Evolutionary conservation across 441 rosid species (phyloP), one percentile per base, ranked within the genome.

Genomic region (Mallotus repandus): DNA sequence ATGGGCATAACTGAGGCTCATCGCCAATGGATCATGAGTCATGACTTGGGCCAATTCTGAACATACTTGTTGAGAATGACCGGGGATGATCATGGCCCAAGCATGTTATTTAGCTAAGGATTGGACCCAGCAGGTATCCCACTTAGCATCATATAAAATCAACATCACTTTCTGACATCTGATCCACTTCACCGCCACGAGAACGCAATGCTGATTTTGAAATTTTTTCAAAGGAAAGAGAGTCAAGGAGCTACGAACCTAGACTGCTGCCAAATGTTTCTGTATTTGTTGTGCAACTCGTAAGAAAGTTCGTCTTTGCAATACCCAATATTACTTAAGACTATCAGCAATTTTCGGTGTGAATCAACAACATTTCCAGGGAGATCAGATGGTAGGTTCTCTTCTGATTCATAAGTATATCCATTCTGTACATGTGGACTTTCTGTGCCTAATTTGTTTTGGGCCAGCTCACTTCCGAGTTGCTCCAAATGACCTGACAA

Each of bases 281-380:
- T 93, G 89, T 86, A 88, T 81, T 87, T 96, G 76, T 87, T 86
- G 91, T 86, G 89, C 83, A 96, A 80, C 87, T 91, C 97, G 8
- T 80, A 76, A 50, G 96, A 87, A 79, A 96, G 91, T 78, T 93
- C 99, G 41, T 91, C 99, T 86, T 91, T 96, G 94, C 99, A 96
- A 74, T 90, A 93, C 67, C 98, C 99, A 67, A 93, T 87, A 84
- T 96, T 93, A 75, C 99, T 96, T 45, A 96, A 81, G 69, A 93
- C 93, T 74, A 96, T 88, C 77, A 96, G 80, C 83, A 96, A 81
- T 67, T 81, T 86, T 79, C 87, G 85, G 82, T 90, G 99, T 43
- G 96, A 86, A 89, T 88, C 89, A 76, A 78, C 85, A 77, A 86
- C 75, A 86, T 82, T 85, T 85, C 93, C 98, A 67, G 82, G 87